Base-by-base conservation (phyloP, 2,329 filamentous ascomycete genomes). In the Podosphaera xanthii region DNA sequence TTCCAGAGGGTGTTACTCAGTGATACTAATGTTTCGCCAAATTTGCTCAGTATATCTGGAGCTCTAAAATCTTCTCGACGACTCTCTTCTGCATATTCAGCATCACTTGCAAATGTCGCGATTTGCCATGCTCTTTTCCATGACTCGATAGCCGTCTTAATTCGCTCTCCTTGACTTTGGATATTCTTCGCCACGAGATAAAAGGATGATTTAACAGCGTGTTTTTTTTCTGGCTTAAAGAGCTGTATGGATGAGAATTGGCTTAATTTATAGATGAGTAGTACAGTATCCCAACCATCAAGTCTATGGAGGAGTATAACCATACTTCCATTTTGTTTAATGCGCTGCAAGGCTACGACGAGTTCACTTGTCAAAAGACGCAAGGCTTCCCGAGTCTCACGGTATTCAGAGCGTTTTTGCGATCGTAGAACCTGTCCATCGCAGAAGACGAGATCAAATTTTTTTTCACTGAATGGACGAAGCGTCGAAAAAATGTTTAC, bases 401-500 rank as follows among this genome's bases (percentile, higher is more conserved):
- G 61, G 35, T 65, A 60, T 30, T 49, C 34, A 5, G 63, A 42
- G 6, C 65, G 65, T 22, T 63, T 38, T n/a, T 66, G 65, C 1
- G 61, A 65, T 49, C 65, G 61, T n/a, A 67, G 58, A 7, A 64
- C 63, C 33, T 61, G 61, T 2, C 66, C 66, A 59, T 66, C 65
- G 48, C 65, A 65, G 35, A 67, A 64, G n/a, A 67, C 58, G 4
- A 67, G 59, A 46, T 66, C 62, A 40, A 67, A 67, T 31, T 58
- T 62, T n/a, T 66, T 56, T 38, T 35, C 55, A 3, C 31, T 60
- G 60, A 65, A 67, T 1, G 64, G 65, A 4, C 61, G 57, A 22
- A 60, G 38, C 2, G 44, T 46, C 8, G 56, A 50, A 50, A 67
- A 65, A 2, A 54, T 60, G 8, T 57, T 40, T 38, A 44, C 54